phyloP scores from a whole-genome alignment of 2,329 filamentous ascomycete genomes.

The Ceratocystis cacaofunesta region DNA sequence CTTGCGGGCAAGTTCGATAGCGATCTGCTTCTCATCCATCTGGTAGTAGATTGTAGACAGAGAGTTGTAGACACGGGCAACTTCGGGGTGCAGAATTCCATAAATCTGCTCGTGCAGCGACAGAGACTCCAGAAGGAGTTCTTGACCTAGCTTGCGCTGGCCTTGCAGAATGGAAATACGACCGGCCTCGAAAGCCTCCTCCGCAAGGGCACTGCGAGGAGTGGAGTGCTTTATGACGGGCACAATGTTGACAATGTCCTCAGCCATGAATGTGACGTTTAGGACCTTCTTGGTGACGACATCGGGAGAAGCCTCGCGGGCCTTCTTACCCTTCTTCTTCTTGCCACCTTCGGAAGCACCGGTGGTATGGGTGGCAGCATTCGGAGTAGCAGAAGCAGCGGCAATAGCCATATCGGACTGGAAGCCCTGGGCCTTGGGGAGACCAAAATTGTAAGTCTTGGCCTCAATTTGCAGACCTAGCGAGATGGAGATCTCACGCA shows the following conservation, averaged over 20 bases:
- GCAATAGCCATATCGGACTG: slow-evolving; percentile 19
- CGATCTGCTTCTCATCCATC: slow-evolving; percentile 92
- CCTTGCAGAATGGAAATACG: slow-evolving; percentile 91
- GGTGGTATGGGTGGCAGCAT: slow-evolving; percentile 24
- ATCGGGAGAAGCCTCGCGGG: slow-evolving; percentile 39
- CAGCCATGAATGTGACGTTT: slow-evolving; percentile 55
- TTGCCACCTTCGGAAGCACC: slow-evolving; percentile 31
- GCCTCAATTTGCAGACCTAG: slow-evolving; percentile 76
- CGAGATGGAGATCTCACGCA: slow-evolving; percentile 80
- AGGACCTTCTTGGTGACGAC: slow-evolving; percentile 28
- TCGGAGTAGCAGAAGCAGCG: slow-evolving; percentile 25
- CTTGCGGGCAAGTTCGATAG: slow-evolving; percentile 89
- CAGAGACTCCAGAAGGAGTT: slow-evolving; percentile 86
- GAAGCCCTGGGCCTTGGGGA: slow-evolving; percentile 11
- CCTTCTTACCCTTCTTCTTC: slow-evolving; percentile 45
- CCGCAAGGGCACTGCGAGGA: slow-evolving; percentile 76
- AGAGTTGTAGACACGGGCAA: slow-evolving; percentile 87
- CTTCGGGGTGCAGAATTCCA: slow-evolving; percentile 89
- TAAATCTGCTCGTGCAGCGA: slow-evolving; percentile 98
- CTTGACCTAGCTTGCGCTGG: slow-evolving; percentile 90
- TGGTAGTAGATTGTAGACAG: slow-evolving; percentile 94
- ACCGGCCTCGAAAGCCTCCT: slow-evolving; percentile 90
- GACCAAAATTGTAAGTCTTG: slow-evolving; percentile 36
- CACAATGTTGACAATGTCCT: slow-evolving; percentile 86
- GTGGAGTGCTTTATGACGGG: slow-evolving; percentile 89